Base-by-base conservation (phyloP, 306 rosid genomes). In the Carpinus fangiana region DNA sequence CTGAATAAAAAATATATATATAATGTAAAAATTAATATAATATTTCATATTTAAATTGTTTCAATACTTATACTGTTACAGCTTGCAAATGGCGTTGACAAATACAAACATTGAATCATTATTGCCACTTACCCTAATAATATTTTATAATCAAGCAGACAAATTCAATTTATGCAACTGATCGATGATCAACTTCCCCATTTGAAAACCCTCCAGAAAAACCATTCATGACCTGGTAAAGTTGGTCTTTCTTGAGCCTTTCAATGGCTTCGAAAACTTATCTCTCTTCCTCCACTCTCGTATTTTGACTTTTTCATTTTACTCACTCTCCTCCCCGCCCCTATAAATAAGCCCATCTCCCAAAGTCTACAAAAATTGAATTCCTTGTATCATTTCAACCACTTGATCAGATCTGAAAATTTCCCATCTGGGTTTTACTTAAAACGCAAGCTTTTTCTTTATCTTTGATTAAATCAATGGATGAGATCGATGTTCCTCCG, bases 401-500 rank as follows among this genome's bases (percentile, higher is more conserved):
- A 34, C 20, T 79, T 77, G 77, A 67, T 31, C 43, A 20, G n/a
- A 60, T 60, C 68, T 16, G 34, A 61, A 61, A 34, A 23, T 18
- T 59, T 41, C 7, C 45, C 45, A 41, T 41, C 51, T 38, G 72
- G 8, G 20, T 31, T 61, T 55, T 28, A 34, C 8, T 53, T 53
- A 8, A 53, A 2, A 7, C 17, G 5, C 12, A 9, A 47, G 13
- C 16, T 14, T 14, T 50, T 50, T 11, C 5, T 41, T 50, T 12
- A 5, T 5, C 18, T 50, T 50, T 5, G 2, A 3, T 18, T 18
- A 8, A 9, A 55, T 16, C n/a, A 10, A 91, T 88, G 93, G 88
- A 83, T 2, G 91, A 89, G 14, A 86, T 90, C 36, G 98, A 92
- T 1, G 87, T 94, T 72, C 94, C 98, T 64, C 80, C 89, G 1